Evolutionary conservation across 208 protist species (phyloP), one percentile per base, ranked within the genome.

Genomic region (Leishmania aethiopica): DNA sequence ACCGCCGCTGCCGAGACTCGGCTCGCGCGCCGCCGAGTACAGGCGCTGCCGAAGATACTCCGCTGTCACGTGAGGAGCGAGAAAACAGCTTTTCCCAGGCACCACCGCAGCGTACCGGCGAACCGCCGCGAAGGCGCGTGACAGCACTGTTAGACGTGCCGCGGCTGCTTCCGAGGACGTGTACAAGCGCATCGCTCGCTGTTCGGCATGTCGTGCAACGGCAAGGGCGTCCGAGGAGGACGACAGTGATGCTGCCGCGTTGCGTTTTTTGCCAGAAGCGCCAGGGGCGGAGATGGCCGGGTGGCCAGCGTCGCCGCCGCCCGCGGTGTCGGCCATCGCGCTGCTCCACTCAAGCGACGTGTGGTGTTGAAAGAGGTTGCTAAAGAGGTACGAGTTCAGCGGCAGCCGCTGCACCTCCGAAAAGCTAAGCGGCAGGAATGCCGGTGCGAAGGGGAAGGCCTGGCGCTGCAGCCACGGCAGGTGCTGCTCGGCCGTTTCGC

Each of bases 381-480:
- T 94, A 79, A 93, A 96, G 42, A 98, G 81, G 75, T 98, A 97
- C 8, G 91, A 93, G 71, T 93, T 86, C 42, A 97, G 84, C 28
- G 88, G 82, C 28, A 96, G 73, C 15, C 84, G 84, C 77, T 86
- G 87, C 60, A 96, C 78, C 69, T 96, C 86, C 10, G 75, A 66
- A 37, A 60, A 49, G 64, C 75, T 74, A 2, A 97, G 73, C 4
- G 92, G 91, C 19, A 97, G 77, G 76, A 92, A 94, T 7, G 91
- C 86, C 4, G 92, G 74, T 0, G 94, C 91, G 45, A 88, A 86
- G 2, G 93, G 93, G 60, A 97, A 88, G 0, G 88, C 80, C 47
- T 89, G 77, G 4, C 91, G 89, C 59, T 93, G 88, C 77, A 96
- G 86, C 94, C 95, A 98, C 69, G 91, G 88, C 62, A 83, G 76